These are phyloP conservation scores for Scleroderma citrinum DNA, from an alignment of 768 basidiomycete species.

Conservation along the genomic window DNA sequence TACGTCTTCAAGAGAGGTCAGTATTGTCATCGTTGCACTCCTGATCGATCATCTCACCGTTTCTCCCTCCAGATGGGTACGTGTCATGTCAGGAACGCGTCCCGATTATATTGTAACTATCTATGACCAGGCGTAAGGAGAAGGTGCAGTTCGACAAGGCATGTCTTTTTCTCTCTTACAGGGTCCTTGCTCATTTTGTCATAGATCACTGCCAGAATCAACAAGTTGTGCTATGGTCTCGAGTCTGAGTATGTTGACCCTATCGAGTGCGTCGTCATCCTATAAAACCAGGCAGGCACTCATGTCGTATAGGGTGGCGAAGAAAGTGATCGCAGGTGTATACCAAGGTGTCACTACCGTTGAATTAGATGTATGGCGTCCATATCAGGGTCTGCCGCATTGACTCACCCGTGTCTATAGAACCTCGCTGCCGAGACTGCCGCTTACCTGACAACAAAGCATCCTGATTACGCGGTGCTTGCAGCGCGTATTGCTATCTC, in stretches of 20 bases:
- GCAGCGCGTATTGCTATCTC: conserved; percentile 98
- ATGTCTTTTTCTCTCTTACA: conserved; percentile 17
- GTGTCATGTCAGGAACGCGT: conserved; percentile 20
- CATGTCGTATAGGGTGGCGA: conserved; percentile 55
- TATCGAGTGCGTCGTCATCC: conserved; percentile 50
- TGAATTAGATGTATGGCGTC: conserved; percentile 80
- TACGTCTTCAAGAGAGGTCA: conserved; percentile 56
- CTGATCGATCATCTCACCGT: conserved; percentile 7
- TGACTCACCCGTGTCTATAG: conserved; percentile 33
- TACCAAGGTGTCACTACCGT: conserved; percentile 96
- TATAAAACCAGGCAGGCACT: conserved; percentile 1
- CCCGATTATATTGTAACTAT: conserved; percentile 6
- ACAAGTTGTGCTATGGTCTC: conserved; percentile 93
- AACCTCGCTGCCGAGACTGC: conserved; percentile 97
- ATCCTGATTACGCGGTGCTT: conserved; percentile 96
- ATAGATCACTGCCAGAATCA: conserved; percentile 81
- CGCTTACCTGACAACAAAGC: conserved; percentile 93
- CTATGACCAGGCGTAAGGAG: conserved; percentile 65
- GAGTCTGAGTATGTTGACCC: conserved; percentile 90
- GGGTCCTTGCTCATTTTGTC: conserved; percentile 11
- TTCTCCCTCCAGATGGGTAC: conserved; percentile 41
- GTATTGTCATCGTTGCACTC: conserved; percentile 11
- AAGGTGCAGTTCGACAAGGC: conserved; percentile 93
- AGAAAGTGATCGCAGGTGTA: conserved; percentile 90
- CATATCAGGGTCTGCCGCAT: not conserved